phyloP scores from a whole-genome alignment of 1,139 yeast genomes.

The Debaryomyces nepalensis region DNA sequence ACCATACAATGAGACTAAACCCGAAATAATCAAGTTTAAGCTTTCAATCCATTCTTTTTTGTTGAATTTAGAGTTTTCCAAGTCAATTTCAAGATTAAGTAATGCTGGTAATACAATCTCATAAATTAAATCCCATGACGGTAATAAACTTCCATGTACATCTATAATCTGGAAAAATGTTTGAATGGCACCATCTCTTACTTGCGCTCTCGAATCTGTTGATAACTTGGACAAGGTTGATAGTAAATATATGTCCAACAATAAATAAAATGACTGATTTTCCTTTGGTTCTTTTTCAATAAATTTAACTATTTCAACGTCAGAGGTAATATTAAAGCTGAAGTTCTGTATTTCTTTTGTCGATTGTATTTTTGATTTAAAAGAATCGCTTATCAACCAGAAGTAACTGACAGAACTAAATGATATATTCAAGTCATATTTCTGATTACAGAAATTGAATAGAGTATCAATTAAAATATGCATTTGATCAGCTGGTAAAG shows the following conservation, averaged over 20 bases:
- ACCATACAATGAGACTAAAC: conserved; percentile 56
- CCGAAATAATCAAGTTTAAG: conserved; percentile 59
- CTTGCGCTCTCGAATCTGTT: conserved; percentile 71
- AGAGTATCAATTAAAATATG: conserved; percentile 71
- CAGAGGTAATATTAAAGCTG: conserved; percentile 16
- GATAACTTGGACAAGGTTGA: conserved; percentile 65
- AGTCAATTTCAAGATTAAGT: conserved; percentile 25
- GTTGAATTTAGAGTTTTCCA: conserved; percentile 17
- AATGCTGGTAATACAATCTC: conserved; percentile 50
- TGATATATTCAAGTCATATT: conserved; percentile 77
- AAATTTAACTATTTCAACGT: conserved; percentile 25
- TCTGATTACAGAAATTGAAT: conserved; percentile 71
- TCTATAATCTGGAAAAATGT: conserved; percentile 85
- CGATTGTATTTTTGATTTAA: conserved; percentile 41
- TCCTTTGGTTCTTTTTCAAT: conserved; percentile 25
- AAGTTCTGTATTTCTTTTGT: conserved; percentile 11
- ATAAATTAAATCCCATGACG: conserved; percentile 62
- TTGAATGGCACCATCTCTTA: conserved; percentile 86
- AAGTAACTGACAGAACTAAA: conserved; percentile 90
- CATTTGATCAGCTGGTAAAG: conserved; percentile 67
- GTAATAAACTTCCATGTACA: conserved; percentile 64
- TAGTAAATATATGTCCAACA: conserved; percentile 68
- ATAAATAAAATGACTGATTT: conserved; percentile 26
- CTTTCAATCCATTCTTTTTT: conserved; percentile 60
- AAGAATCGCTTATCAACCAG: conserved; percentile 86